Base-by-base conservation (phyloP, 139 green algal species). In the Coelastrella sp. region DNA sequence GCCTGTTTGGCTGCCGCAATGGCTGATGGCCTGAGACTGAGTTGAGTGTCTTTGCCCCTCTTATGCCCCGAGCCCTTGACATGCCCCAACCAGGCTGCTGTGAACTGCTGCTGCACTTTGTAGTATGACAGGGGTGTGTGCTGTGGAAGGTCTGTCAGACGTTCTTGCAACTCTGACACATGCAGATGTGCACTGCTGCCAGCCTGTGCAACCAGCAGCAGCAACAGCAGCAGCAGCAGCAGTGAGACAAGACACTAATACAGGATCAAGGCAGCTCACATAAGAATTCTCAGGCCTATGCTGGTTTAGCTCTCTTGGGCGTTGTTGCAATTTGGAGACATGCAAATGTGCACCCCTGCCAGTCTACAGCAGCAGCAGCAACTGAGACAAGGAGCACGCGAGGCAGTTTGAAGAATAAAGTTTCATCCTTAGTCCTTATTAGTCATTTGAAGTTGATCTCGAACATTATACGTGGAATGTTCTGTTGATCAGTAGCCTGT, bases 111-210 rank as follows among this genome's bases (percentile, higher is more conserved):
- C 61, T 92, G 79, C 85, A 91, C 7, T 61, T 65, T 90, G 77
- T 94, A 92, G 4, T 22, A 73, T 47, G 87, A 80, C 58, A 95
- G 76, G 7, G 89, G 93, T 71, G 78, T 95, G 17, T 5, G 5
- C 16, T 20, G 20, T 23, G 83, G 65, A 19, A 58, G 10, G 4
- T 64, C 73, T 22, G 58, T 75, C 14, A 83, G 74, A 20, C 85
- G 73, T 22, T 84, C 85, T 54, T 90, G 85, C n/a, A n/a, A n/a
- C n/a, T n/a, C n/a, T n/a, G n/a, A n/a, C n/a, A n/a, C n/a, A n/a
- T n/a, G n/a, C n/a, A n/a, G n/a, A n/a, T n/a, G n/a, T n/a, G n/a
- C n/a, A n/a, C n/a, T n/a, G n/a, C n/a, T n/a, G n/a, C n/a, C n/a
- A n/a, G n/a, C n/a, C n/a, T n/a, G n/a, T n/a, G n/a, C n/a, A n/a